These are phyloP conservation scores for Eucalyptus erythrocorys DNA, from an alignment of 345 rosid genomes.

Conservation along the genomic window DNA sequence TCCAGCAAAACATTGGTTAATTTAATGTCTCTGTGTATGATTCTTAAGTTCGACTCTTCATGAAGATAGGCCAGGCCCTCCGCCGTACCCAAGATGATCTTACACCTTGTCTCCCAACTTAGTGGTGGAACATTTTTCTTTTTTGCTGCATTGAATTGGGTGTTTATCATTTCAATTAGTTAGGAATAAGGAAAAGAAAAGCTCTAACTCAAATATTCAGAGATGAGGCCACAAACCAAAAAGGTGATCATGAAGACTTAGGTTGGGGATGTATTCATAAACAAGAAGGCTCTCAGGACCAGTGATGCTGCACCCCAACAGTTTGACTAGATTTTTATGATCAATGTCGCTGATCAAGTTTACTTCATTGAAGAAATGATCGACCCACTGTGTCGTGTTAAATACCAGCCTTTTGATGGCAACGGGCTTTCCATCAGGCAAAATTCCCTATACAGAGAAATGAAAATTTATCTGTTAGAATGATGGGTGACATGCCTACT, in stretches of 20 bases:
- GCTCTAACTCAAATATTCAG: not conserved
- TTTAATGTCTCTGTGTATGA: constrained; percentile 90
- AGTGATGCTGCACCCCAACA: constrained; percentile 81
- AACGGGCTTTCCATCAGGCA: constrained; percentile 52
- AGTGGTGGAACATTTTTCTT: constrained; percentile 27
- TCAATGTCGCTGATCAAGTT: constrained; percentile 63
- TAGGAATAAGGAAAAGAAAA: not conserved
- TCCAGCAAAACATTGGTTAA: constrained; percentile 67
- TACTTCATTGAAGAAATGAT: constrained; percentile 93
- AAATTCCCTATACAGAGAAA: constrained; percentile 35
- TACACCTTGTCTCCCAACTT: constrained; percentile 43
- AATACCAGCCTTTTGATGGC: constrained; percentile 85
- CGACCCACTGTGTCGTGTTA: constrained; percentile 92
- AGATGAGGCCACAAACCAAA: constrained; percentile 21
- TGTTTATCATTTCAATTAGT: not conserved
- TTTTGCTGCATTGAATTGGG: constrained; percentile 23
- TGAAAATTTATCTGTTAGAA: not conserved
- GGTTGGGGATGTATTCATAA: constrained; percentile 72
- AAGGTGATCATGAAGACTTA: constrained; percentile 56
- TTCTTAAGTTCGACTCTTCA: constrained; percentile 57
- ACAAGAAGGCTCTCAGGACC: constrained; percentile 91
- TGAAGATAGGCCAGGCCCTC: constrained; percentile 83
- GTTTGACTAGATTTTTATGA: constrained; percentile 75
- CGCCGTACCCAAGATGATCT: constrained; percentile 60
- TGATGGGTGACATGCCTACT: not conserved